A percentile compares a stretch with the other conserved stretches of the same genome.
Conservation (phyloP, 164 flowering plant species). For the Berberis vulgaris region DNA sequence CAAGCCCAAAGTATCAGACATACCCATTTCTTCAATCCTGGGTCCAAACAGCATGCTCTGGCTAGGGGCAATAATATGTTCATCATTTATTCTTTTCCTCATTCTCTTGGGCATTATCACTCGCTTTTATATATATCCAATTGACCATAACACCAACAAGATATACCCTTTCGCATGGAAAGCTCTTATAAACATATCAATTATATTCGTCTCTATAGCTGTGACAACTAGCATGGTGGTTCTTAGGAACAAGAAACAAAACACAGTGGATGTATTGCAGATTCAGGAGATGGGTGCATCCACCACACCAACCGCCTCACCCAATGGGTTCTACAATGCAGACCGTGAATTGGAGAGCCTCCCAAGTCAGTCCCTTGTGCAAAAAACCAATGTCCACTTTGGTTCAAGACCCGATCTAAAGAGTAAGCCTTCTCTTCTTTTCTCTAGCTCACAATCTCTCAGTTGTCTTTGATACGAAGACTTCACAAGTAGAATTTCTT, state of each 20-base stretch:
- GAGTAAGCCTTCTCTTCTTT: constrained; percentile 13
- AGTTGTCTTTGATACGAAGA: too few species aligned
- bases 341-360: constrained; percentile 57
- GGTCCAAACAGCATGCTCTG: constrained; percentile 74
- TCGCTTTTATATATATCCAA: constrained; percentile 54
- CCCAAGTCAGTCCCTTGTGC: constrained; percentile 39
- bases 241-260: constrained; percentile 48
- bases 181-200: constrained; percentile 26
- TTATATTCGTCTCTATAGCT: constrained; percentile 37
- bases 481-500: too few species aligned
- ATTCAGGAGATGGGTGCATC: constrained; percentile 24
- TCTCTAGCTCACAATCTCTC: background rate
- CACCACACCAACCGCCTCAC: constrained; percentile 22
- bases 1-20: constrained; percentile 45
- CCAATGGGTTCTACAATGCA: constrained; percentile 14
- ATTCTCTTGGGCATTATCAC: constrained; percentile 39
- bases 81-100: constrained; percentile 53
- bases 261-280: constrained; percentile 30
- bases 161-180: constrained; percentile 24
- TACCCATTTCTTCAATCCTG: constrained; percentile 39
- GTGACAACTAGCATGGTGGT: constrained; percentile 31
- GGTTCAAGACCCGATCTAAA: constrained; percentile 63
- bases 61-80: constrained; percentile 52
- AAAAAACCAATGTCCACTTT: constrained; percentile 46
- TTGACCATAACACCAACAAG: constrained; percentile 47